A percentile compares a stretch with the other conserved stretches of the same genome.
Evolutionary conservation across 805 yeast genomes (phyloP).

Genomic region (Yarrowia osloensis): DNA sequence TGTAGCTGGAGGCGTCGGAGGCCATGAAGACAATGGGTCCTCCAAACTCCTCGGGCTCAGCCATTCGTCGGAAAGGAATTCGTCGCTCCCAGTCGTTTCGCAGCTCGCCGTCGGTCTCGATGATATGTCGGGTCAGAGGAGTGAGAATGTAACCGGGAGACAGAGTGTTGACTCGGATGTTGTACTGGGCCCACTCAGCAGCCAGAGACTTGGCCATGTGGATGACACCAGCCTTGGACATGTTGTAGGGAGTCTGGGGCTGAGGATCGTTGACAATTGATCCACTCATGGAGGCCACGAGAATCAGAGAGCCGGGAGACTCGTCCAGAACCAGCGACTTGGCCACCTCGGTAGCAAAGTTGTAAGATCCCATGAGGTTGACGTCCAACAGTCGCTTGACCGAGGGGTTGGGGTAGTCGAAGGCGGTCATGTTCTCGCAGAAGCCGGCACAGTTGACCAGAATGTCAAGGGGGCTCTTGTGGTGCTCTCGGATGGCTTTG

Average conservation of each 20-base stretch:
- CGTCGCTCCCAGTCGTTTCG: constrained; percentile 71
- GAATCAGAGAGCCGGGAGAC: constrained; percentile 68
- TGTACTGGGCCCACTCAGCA: constrained; percentile 77
- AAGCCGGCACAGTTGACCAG: constrained; percentile 82
- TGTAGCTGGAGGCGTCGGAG: constrained; percentile 71
- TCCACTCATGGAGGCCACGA: constrained; percentile 88
- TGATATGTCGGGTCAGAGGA: constrained; percentile 72
- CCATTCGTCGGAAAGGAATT: constrained; percentile 80
- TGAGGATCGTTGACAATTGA: constrained; percentile 85
- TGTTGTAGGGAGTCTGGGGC: constrained; percentile 77
- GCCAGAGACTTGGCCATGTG: constrained; percentile 76
- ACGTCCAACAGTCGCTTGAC: constrained; percentile 71
- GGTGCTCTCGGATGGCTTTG: constrained; percentile 55
- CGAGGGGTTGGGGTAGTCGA: constrained; percentile 69
- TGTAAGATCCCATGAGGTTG: constrained; percentile 72
- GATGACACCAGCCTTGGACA: constrained; percentile 85
- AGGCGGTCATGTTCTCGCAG: constrained; percentile 77
- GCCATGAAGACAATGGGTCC: constrained; percentile 77
- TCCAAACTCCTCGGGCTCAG: constrained; percentile 79
- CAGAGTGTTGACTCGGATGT: constrained; percentile 74
- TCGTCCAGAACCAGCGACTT: constrained; percentile 53
- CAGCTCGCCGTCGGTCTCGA: constrained; percentile 51
- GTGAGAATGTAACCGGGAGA: constrained; percentile 82
- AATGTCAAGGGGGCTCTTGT: constrained; percentile 62
- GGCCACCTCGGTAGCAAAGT: constrained; percentile 73